Evolutionary conservation across 1,139 yeast species (phyloP), one percentile per base, ranked within the genome.

Genomic region (Blastobotrys ciferrii): DNA sequence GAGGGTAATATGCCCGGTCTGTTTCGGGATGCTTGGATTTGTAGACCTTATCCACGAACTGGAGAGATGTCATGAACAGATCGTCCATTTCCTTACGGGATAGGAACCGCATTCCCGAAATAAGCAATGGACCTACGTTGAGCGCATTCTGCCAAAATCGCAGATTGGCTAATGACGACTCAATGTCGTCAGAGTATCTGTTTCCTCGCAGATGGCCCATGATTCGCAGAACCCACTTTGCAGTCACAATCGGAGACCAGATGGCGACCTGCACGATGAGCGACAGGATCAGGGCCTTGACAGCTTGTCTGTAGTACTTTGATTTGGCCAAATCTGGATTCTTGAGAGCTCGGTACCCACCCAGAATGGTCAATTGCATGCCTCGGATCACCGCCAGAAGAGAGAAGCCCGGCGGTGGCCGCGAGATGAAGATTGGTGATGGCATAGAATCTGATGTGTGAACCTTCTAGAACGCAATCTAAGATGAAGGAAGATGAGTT

Each of bases 351-450:
- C 82, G 59, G 53, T 72, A 76, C 1, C 72, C 70, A 2, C 83
- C 81, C 5, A 77, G 63, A 4, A 76, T 46, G 0, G 80, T 77
- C 45, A 80, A 65, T 61, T 80, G 83, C 25, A 76, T 55, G 0
- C 85, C 84, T n/a, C 83, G 67, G 12, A 76, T 53, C 15, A 80
- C 69, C 0, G 81, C 73, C 51, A 72, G 53, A 1, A 70, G 41
- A 1, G 82, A 72, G 56, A 79, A 77, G 30, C 76, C 76, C 2
- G 68, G 75, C 17, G 78, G 75, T 1, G 81, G 80, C 45, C 73
- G 66, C 14, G 79, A 70, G 15, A 75, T 65, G 58, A 75, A 75
- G 20, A 73, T 67, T 6, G 81, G 81, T 2, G 80, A 76, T 1
- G 77, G 73, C 80, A 75, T 75, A 28, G 9, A 23, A 23, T 23